These are phyloP conservation scores for Clausena lansium DNA, from an alignment of 345 rosid genomes.

Conservation along the genomic window DNA sequence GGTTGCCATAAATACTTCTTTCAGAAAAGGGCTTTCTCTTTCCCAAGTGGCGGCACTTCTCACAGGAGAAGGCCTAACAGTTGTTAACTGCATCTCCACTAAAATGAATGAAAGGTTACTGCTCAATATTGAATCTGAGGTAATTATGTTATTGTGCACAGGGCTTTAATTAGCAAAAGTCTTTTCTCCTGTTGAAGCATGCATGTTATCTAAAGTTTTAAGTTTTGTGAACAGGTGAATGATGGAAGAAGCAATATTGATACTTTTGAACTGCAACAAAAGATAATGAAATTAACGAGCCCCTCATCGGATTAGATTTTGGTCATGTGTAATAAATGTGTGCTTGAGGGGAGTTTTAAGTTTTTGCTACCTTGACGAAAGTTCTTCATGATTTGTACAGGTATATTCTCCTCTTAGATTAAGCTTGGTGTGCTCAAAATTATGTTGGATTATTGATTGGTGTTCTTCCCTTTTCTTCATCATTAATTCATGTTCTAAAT, in stretches of 20 bases:
- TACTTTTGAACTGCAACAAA: conserved; percentile 25
- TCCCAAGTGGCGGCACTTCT: conserved; percentile 32
- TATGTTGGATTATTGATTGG: neutral
- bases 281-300: conserved; percentile 16
- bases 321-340: neutral
- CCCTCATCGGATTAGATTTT: neutral
- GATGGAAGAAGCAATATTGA: conserved; percentile 19
- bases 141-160: neutral
- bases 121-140: conserved; percentile 38
- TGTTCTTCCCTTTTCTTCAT: neutral
- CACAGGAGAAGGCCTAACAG: conserved; percentile 26
- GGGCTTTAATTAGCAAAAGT: neutral
- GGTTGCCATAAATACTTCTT: conserved; percentile 24
- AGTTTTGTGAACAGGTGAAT: conserved; percentile 8
- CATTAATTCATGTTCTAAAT: neutral
- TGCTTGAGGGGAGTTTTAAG: neutral
- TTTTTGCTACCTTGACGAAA: neutral
- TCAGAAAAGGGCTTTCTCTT: conserved; percentile 25
- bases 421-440: neutral
- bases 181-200: neutral
- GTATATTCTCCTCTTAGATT: neutral
- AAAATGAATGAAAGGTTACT: conserved; percentile 30
- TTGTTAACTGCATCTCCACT: conserved; percentile 35
- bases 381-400: neutral
- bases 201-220: too few species aligned